Percentiles rank a stretch among this genome's conserved stretches.
phyloP scores from a whole-genome alignment of 805 yeast genomes.

The Candida sonorensis region DNA sequence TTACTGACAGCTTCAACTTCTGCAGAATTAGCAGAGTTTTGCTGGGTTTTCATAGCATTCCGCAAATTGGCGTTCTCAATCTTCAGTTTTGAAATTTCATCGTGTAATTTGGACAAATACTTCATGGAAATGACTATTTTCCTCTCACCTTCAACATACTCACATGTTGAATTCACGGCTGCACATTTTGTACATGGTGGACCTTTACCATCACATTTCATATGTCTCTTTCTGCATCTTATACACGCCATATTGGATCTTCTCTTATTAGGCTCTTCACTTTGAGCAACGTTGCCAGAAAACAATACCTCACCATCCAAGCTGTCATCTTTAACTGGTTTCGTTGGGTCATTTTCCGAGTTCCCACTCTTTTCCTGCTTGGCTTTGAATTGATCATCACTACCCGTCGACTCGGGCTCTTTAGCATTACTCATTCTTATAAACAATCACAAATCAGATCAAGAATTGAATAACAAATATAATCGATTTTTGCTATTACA shows the following conservation, averaged over 20 bases:
- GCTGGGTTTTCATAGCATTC: constrained; percentile 28
- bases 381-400: no score
- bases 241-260: constrained; percentile 38
- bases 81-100: constrained; percentile 57
- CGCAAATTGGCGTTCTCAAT: constrained; percentile 57
- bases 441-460: no score
- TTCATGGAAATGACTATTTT: constrained; percentile 69
- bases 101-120: constrained; percentile 60
- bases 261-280: constrained; percentile 8
- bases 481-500: no score
- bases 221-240: constrained; percentile 65
- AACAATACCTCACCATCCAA: no score
- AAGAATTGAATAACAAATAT: no score
- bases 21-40: not conserved
- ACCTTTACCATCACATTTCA: constrained; percentile 66
- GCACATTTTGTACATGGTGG: constrained; percentile 64
- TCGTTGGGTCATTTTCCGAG: no score
- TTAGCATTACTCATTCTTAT: no score
- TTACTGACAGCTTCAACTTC: no score
- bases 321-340: no score
- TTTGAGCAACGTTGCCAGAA: no score
- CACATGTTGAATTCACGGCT: constrained; percentile 51
- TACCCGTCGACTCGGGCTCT: no score
- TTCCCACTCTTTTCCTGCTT: no score
- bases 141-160: constrained; percentile 64